A percentile compares a stretch with the other conserved stretches of the same genome.
These are phyloP conservation scores for Zanthoxylum bungeanum DNA, from an alignment of 345 rosid genomes.

Conservation along the genomic window DNA sequence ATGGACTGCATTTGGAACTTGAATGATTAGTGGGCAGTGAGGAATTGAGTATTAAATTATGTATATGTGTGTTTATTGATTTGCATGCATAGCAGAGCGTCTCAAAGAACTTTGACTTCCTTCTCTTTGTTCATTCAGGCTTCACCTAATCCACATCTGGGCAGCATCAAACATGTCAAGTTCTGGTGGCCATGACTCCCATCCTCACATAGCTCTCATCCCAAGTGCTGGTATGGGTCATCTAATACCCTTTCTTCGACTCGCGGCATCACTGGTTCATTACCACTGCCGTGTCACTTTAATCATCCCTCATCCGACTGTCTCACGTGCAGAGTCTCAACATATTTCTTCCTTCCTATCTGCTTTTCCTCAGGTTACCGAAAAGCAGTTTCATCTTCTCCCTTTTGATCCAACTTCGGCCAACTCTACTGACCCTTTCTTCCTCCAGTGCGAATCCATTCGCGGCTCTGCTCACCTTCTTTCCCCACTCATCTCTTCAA, in stretches of 20 bases:
- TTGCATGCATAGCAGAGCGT: background rate
- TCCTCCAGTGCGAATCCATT: slow-evolving; percentile 30
- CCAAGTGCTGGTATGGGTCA: slow-evolving; percentile 48
- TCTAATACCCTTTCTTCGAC: slow-evolving; percentile 39
- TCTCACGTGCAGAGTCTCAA: slow-evolving; percentile 31
- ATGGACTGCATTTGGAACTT: background rate
- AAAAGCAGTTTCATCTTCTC: slow-evolving; percentile 23
- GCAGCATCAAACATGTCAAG: background rate
- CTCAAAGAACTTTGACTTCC: background rate
- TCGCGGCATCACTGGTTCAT: slow-evolving; percentile 29
- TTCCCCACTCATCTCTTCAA: slow-evolving; percentile 8
- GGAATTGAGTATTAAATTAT: too few species aligned
- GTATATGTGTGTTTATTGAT: too few species aligned
- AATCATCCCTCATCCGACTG: slow-evolving; percentile 31
- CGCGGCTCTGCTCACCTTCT: slow-evolving; percentile 34
- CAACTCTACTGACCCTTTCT: slow-evolving; percentile 29
- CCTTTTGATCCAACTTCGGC: slow-evolving; percentile 13
- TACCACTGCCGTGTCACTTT: slow-evolving; percentile 33
- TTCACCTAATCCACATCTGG: background rate
- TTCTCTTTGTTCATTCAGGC: background rate
- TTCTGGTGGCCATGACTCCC: background rate
- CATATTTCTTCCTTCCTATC: slow-evolving; percentile 29
- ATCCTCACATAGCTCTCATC: slow-evolving; percentile 34
- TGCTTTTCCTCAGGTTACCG: slow-evolving; percentile 26
- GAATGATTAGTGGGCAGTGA: background rate